Evolutionary conservation across 2,329 filamentous ascomycete genomes (phyloP).

Genomic region (Chaetothyriales sp.): DNA sequence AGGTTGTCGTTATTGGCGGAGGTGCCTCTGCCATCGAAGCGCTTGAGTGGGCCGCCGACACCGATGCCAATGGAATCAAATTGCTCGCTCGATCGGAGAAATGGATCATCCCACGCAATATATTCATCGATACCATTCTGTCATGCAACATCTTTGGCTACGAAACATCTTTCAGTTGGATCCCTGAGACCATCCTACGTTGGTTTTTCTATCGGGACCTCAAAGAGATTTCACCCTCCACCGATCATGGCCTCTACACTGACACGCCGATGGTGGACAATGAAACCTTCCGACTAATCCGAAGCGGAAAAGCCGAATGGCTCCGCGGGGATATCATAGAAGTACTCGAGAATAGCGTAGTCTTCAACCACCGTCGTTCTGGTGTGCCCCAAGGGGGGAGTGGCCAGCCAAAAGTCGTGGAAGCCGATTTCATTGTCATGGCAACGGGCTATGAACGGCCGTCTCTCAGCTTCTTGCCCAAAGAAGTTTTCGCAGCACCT

Average conservation of each 20-base stretch:
- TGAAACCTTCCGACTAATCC: constrained; percentile 62
- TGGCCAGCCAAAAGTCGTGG: constrained; percentile 50
- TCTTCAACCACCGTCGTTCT: constrained; percentile 56
- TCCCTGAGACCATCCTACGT: constrained; percentile 62
- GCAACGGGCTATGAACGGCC: constrained; percentile 72
- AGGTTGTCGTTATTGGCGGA: constrained; percentile 61
- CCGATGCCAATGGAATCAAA: constrained; percentile 53
- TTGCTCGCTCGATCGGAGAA: constrained; percentile 69
- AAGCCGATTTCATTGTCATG: constrained; percentile 66
- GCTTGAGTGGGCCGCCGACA: constrained; percentile 60
- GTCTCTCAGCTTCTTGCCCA: constrained; percentile 57
- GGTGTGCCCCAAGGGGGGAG: constrained; percentile 66
- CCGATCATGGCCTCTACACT: constrained; percentile 58
- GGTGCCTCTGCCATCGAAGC: constrained; percentile 73
- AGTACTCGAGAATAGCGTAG: constrained; percentile 50
- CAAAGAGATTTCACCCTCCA: constrained; percentile 54
- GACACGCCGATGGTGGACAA: constrained; percentile 82
- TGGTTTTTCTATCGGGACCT: constrained; percentile 76
- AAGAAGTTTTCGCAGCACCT: constrained; percentile 56
- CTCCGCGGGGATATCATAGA: constrained; percentile 63
- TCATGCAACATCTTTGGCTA: constrained; percentile 67
- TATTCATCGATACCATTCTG: constrained; percentile 58
- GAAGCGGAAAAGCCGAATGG: constrained; percentile 61
- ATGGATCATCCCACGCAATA: constrained; percentile 75
- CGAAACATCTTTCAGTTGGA: constrained; percentile 61